These are phyloP conservation scores for Macadamia tetraphylla DNA, from an alignment of 164 flowering plant species.

Conservation along the genomic window DNA sequence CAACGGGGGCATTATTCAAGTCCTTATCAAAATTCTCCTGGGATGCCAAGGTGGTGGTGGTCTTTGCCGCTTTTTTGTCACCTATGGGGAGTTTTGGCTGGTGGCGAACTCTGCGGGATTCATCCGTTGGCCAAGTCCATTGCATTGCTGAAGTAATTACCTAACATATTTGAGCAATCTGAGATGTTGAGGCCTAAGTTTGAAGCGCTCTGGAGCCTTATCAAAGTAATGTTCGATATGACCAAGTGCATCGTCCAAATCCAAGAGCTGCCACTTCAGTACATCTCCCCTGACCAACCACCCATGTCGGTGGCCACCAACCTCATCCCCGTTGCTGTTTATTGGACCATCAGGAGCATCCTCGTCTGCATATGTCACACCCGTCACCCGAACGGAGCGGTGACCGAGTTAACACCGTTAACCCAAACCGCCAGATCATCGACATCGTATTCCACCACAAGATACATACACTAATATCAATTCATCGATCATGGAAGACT, in stretches of 20 bases:
- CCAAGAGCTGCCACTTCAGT: slow-evolving; percentile 35
- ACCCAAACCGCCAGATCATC: too few relatives aligned
- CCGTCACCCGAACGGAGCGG: too few relatives aligned
- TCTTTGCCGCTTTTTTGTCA: slow-evolving; percentile 54
- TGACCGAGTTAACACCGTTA: too few relatives aligned
- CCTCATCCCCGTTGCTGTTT: slow-evolving; percentile 45
- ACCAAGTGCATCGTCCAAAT: slow-evolving; percentile 41
- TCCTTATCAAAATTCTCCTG: slow-evolving; percentile 45
- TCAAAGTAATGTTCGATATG: slow-evolving; percentile 39
- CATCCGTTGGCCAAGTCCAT: slow-evolving; percentile 47
- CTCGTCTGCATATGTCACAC: slow-evolving; percentile 42
- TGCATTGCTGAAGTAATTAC: slow-evolving; percentile 43
- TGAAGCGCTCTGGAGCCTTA: slow-evolving; percentile 9
- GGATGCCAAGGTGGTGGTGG: slow-evolving; percentile 66
- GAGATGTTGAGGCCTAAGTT: slow-evolving; percentile 26
- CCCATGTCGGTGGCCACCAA: slow-evolving; percentile 22
- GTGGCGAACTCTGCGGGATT: slow-evolving; percentile 25
- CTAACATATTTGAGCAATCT: slow-evolving; percentile 19
- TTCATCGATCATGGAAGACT: too few relatives aligned
- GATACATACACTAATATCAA: too few relatives aligned
- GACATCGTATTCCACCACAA: too few relatives aligned
- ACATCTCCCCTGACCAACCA: slow-evolving; percentile 29
- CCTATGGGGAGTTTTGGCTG: slow-evolving; percentile 60
- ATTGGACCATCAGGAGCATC: slow-evolving; percentile 65
- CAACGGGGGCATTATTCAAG: slow-evolving; percentile 49